phyloP scores from a whole-genome alignment of 2,329 filamentous ascomycete genomes.

The Ascochyta viciae-villosae region DNA sequence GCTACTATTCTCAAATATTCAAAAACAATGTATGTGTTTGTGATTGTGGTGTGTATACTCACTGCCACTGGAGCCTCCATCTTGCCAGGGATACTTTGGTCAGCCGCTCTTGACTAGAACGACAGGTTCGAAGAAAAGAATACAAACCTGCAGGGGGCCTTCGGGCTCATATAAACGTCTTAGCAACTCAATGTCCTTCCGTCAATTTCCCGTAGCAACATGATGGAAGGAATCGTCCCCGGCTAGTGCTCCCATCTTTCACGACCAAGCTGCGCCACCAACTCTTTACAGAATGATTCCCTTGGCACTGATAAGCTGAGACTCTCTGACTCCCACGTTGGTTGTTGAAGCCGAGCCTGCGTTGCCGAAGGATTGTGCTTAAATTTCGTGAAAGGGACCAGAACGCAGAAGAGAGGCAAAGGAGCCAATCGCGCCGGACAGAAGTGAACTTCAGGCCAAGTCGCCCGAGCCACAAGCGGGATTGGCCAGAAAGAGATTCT shows the following conservation, averaged over 20 bases:
- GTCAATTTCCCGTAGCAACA: slow-evolving; percentile 20
- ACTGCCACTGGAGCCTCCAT: slow-evolving; percentile 30
- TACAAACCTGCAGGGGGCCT: slow-evolving; percentile 16
- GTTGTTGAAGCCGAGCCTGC: slow-evolving; percentile 17
- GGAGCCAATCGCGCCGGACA: slow-evolving; percentile 18
- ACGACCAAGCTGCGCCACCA: slow-evolving; percentile 27
- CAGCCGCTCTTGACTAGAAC: slow-evolving; percentile 3
- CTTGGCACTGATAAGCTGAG: slow-evolving; percentile 46
- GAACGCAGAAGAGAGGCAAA: not conserved
- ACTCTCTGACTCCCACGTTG: slow-evolving; percentile 15
- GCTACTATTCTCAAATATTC: not conserved
- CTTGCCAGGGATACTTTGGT: not conserved
- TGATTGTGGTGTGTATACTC: slow-evolving; percentile 7
- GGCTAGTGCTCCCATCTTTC: slow-evolving; percentile 18
- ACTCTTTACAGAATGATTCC: slow-evolving; percentile 18
- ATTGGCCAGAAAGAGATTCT: slow-evolving; percentile 15
- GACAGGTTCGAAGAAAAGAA: slow-evolving; percentile 8
- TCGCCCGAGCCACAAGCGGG: slow-evolving; percentile 12
- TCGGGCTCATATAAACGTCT: slow-evolving; percentile 29
- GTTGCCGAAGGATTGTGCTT: slow-evolving; percentile 11
- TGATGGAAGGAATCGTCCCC: slow-evolving; percentile 11
- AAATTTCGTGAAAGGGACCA: slow-evolving; percentile 19
- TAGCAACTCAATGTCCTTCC: slow-evolving; percentile 4
- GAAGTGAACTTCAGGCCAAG: slow-evolving; percentile 20
- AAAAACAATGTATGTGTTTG: not conserved